Conservation (phyloP, 805 yeast genomes). For the Brettanomyces bruxellensis region DNA sequence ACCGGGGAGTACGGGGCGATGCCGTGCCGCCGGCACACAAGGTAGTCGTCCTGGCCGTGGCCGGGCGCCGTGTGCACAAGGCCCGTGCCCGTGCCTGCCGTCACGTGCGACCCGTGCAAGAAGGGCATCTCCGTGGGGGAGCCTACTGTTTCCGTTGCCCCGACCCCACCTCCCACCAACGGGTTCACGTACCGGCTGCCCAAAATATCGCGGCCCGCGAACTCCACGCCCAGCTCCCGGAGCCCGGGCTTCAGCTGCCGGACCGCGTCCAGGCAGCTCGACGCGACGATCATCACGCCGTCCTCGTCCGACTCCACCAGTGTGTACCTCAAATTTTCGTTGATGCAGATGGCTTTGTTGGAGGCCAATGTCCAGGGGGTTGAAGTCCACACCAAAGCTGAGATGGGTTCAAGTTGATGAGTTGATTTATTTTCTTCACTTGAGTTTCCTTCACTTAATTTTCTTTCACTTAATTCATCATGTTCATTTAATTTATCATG, state of each 20-base stretch:
- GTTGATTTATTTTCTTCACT: too few species aligned
- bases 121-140: slow-evolving; percentile 38
- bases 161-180: slow-evolving; percentile 3
- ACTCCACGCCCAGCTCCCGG: slow-evolving; percentile 13
- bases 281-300: slow-evolving; percentile 50
- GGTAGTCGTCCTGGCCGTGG: slow-evolving; percentile 91
- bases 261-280: slow-evolving; percentile 34
- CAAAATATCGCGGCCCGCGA: slow-evolving; percentile 35
- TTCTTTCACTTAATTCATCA: too few species aligned
- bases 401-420: slow-evolving; percentile 5
- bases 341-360: slow-evolving; percentile 73
- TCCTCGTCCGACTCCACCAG: slow-evolving; percentile 27
- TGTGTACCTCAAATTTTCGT: slow-evolving; percentile 50
- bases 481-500: too few species aligned
- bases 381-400: slow-evolving; percentile 83
- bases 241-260: slow-evolving; percentile 21
- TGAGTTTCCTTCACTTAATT: too few species aligned
- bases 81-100: slow-evolving; percentile 81
- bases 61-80: slow-evolving; percentile 97
- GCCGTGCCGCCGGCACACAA: slow-evolving; percentile 49
- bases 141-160: slow-evolving; percentile 11
- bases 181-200: slow-evolving; percentile 48
- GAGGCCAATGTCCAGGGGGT: slow-evolving; percentile 97
- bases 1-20: slow-evolving; percentile 69
- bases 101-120: slow-evolving; percentile 74